Base-by-base conservation (phyloP, 495 filamentous ascomycete species). In the Penicillium atrosanguineum region DNA sequence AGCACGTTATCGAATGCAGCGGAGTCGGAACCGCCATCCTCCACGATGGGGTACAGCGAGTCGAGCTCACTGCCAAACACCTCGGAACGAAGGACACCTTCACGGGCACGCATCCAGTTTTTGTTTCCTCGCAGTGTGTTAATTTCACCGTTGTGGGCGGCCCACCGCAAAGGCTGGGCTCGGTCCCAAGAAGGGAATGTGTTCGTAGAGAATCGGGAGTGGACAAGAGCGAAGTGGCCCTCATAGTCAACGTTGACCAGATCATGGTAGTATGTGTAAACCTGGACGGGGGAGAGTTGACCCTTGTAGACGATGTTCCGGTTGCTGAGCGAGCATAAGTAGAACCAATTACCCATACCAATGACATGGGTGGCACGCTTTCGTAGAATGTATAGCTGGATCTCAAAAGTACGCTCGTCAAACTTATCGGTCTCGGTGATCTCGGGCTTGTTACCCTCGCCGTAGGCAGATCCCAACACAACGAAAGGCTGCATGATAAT, bases 301-400 rank as follows among this genome's bases (percentile, higher is more conserved):
- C 94, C 94, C 82, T 99, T 99, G 79, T 99, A 99, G 38, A 99
- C 88, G 69, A 99, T 97, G 73, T 97, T 99, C 69, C 91, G 91
- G 82, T 96, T 97, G 70, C 90, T 96, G 56, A 99, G 79, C 34
- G 93, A 97, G 80, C 92, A 97, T 41, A 97, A 77, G 69, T 99
- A 99, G 80, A 97, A 99, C 94, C 94, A 99, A 69, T 97, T 97
- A 70, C 94, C 90, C 18, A 97, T 80, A 40, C 95, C 94, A 67
- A 97, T 93, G 53, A 89, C 85, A 72, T 96, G 91, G 9, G 92
- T 97, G 19, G 90, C 88, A 57, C 91, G 86, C 83, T 99, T 99
- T 55, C 94, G 87, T 48, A 99, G 80, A 49, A 99, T 80, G 67
- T 93, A 99, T 39, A 99, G 81, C 71, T 99, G 94, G 44, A 87